Conservation (phyloP, 2,329 filamentous ascomycete genomes). For the Fonsecaea monophora region DNA sequence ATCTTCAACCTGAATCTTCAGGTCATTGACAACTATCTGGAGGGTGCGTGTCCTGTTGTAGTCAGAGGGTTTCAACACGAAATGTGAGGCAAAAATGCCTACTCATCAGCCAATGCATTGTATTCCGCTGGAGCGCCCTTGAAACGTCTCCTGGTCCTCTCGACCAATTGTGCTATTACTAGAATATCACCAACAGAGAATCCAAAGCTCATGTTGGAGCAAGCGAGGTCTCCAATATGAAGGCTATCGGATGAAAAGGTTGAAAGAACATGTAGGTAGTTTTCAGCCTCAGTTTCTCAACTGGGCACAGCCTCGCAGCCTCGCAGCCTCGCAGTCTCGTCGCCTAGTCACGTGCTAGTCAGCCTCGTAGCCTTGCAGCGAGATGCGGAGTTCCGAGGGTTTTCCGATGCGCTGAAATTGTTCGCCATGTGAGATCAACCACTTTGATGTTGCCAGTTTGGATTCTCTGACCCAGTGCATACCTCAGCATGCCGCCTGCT, state of each 20-base stretch:
- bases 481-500: conserved; percentile 25
- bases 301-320: not conserved
- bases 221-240: not conserved
- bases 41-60: conserved; percentile 16
- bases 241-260: not conserved
- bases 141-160: conserved; percentile 18
- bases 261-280: not conserved
- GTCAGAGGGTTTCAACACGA: not conserved
- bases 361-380: not conserved
- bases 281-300: not conserved
- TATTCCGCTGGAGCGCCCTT: conserved; percentile 24
- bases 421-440: not conserved
- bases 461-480: not conserved
- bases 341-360: too few relatives aligned
- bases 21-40: conserved; percentile 20
- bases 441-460: not conserved
- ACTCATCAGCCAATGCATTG: conserved; percentile 19
- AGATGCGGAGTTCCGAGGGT: conserved; percentile 6
- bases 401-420: conserved; percentile 12
- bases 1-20: conserved; percentile 20
- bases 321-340: not conserved
- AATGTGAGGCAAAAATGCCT: not conserved
- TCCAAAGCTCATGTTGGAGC: conserved; percentile 28
- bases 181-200: conserved; percentile 26
- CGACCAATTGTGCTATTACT: conserved; percentile 12